These are phyloP conservation scores for Aspergillus quadricinctus DNA, from an alignment of 2,329 filamentous ascomycete species.

Conservation along the genomic window DNA sequence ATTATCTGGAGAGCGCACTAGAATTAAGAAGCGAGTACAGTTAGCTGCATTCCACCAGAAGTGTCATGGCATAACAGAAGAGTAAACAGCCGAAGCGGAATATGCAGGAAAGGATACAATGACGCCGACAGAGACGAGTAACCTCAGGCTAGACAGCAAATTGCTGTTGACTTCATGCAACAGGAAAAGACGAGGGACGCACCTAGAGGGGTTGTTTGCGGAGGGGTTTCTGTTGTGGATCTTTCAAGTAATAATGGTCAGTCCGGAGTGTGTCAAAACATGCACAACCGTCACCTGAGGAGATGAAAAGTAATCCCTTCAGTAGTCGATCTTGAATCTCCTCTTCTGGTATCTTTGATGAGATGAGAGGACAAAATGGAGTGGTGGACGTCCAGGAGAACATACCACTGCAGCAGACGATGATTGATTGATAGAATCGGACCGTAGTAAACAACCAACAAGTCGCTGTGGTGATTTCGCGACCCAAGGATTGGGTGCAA, in stretches of 20 bases:
- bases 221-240: neutral
- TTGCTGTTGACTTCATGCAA: neutral
- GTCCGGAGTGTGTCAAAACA: neutral
- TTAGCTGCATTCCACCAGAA: slow-evolving; percentile 4
- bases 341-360: neutral
- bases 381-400: neutral
- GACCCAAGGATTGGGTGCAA: slow-evolving; percentile 10
- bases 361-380: neutral
- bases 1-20: neutral
- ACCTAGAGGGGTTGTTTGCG: neutral
- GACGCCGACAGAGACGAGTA: neutral
- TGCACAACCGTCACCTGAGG: neutral
- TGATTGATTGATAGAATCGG: neutral
- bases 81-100: neutral
- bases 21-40: neutral
- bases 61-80: neutral
- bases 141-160: neutral
- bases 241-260: neutral
- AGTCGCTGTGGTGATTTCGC: slow-evolving; percentile 24
- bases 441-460: slow-evolving; percentile 17
- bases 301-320: neutral
- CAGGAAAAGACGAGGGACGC: neutral
- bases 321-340: neutral
- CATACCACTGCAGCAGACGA: slow-evolving; percentile 3
- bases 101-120: neutral